These are phyloP conservation scores for Xylaria sp. DNA, from an alignment of 2,329 filamentous ascomycete species.

Conservation along the genomic window DNA sequence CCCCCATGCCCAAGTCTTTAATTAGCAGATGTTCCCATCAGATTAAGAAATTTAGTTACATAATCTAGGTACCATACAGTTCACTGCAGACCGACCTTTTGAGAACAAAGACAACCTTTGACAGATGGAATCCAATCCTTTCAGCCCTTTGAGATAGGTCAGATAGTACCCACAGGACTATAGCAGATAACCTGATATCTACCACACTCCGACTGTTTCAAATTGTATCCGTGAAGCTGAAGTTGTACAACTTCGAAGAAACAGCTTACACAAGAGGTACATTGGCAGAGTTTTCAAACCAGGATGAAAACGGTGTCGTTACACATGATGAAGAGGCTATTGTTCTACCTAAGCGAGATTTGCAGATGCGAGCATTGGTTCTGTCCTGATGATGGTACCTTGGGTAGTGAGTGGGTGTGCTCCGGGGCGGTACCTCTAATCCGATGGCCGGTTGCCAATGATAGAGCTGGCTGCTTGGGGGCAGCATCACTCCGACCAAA, in stretches of 20 bases:
- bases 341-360: background rate
- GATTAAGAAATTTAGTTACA: background rate
- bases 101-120: background rate
- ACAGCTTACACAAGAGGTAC: background rate
- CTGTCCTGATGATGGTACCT: background rate
- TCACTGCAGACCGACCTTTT: background rate
- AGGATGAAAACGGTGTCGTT: background rate
- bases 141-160: too few relatives aligned
- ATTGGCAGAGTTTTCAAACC: background rate
- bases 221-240: background rate
- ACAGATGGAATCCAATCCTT: background rate
- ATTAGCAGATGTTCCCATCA: constrained; percentile 4
- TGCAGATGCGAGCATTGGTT: background rate
- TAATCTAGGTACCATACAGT: background rate
- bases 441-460: background rate
- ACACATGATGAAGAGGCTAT: background rate
- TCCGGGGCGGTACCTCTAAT: background rate
- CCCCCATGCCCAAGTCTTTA: constrained; percentile 1
- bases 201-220: background rate
- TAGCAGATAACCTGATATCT: background rate
- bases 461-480: background rate
- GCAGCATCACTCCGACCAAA: background rate
- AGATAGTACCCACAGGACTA: background rate
- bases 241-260: background rate
- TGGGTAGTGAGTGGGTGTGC: too few relatives aligned